These are phyloP conservation scores for Stachybotrys echinatus DNA, from an alignment of 2,329 filamentous ascomycete species.

Conservation along the genomic window DNA sequence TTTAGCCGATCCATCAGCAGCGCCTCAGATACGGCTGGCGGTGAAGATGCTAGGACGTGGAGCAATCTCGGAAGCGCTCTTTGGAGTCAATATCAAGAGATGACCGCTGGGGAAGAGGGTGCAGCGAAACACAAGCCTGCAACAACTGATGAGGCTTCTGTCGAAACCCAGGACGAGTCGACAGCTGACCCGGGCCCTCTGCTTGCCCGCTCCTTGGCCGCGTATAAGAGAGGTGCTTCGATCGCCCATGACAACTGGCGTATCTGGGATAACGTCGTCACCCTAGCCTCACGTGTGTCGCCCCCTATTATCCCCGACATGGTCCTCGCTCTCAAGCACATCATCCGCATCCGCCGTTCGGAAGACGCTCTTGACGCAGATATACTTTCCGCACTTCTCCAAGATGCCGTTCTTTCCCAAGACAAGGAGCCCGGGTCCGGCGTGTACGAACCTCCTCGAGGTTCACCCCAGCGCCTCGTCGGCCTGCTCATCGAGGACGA, in stretches of 20 bases:
- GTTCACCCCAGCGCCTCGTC: slow-evolving; percentile 57
- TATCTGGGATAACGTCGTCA: slow-evolving; percentile 96
- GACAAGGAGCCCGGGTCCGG: slow-evolving; percentile 22
- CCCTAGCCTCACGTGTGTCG: slow-evolving; percentile 70
- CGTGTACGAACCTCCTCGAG: slow-evolving; percentile 39
- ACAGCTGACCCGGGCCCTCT: slow-evolving; percentile 51
- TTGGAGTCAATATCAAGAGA: slow-evolving; percentile 59
- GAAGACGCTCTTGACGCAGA: slow-evolving; percentile 75
- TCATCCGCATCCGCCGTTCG: slow-evolving; percentile 71
- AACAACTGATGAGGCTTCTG: not conserved
- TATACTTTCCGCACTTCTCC: slow-evolving; percentile 66
- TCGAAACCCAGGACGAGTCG: slow-evolving; percentile 19
- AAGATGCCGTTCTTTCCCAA: slow-evolving; percentile 56
- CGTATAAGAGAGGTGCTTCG: slow-evolving; percentile 80
- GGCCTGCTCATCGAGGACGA: slow-evolving; percentile 68
- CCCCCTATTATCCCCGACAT: slow-evolving; percentile 74
- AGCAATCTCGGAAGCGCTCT: slow-evolving; percentile 88
- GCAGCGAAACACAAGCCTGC: slow-evolving; percentile 13
- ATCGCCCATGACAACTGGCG: slow-evolving; percentile 82
- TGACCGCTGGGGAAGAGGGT: slow-evolving; percentile 28
- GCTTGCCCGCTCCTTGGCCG: slow-evolving; percentile 69
- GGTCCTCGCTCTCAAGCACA: slow-evolving; percentile 65
- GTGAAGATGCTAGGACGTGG: slow-evolving; percentile 88
- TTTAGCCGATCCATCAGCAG: slow-evolving; percentile 76
- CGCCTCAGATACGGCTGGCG: slow-evolving; percentile 58